Evolutionary conservation across 495 filamentous ascomycete genomes (phyloP).

Genomic region (Astrothelium subdiscretum): DNA sequence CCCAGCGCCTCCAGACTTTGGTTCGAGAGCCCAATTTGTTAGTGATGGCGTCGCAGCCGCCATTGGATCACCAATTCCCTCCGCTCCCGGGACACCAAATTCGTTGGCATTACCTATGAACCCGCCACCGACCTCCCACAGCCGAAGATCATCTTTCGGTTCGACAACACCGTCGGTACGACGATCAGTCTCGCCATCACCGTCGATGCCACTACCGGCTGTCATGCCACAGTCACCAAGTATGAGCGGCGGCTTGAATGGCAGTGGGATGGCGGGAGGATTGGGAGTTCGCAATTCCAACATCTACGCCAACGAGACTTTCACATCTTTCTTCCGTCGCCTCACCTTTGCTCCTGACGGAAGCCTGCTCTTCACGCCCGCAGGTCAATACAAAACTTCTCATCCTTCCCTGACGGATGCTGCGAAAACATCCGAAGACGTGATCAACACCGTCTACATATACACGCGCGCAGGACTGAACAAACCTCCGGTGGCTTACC

Average conservation of each 20-base stretch:
- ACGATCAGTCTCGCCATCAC: constrained; percentile 87
- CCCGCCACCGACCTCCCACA: constrained; percentile 82
- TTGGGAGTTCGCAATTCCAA: constrained; percentile 70
- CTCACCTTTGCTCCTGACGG: constrained; percentile 93
- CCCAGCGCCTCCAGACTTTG: constrained; percentile 76
- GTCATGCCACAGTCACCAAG: constrained; percentile 91
- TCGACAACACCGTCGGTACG: constrained; percentile 66
- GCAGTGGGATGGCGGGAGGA: constrained; percentile 38
- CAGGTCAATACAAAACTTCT: constrained; percentile 85
- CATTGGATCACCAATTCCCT: constrained; percentile 73
- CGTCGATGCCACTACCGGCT: constrained; percentile 85
- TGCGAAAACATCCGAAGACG: constrained; percentile 63
- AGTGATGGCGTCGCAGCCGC: constrained; percentile 44
- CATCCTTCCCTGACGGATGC: constrained; percentile 55
- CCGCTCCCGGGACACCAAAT: constrained; percentile 89
- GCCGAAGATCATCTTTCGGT: constrained; percentile 87
- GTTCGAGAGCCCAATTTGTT: constrained; percentile 43
- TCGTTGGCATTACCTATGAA: constrained; percentile 92
- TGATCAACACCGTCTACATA: constrained; percentile 96
- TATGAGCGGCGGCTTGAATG: constrained; percentile 38
- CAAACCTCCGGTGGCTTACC: constrained; percentile 92
- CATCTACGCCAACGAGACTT: constrained; percentile 93
- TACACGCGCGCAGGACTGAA: constrained; percentile 95
- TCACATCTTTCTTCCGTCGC: constrained; percentile 93
- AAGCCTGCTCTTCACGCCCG: constrained; percentile 87